Percentiles rank a stretch among this genome's conserved stretches.
These are phyloP conservation scores for Lactarius vividus DNA, from an alignment of 768 basidiomycete genomes.

Conservation along the genomic window DNA sequence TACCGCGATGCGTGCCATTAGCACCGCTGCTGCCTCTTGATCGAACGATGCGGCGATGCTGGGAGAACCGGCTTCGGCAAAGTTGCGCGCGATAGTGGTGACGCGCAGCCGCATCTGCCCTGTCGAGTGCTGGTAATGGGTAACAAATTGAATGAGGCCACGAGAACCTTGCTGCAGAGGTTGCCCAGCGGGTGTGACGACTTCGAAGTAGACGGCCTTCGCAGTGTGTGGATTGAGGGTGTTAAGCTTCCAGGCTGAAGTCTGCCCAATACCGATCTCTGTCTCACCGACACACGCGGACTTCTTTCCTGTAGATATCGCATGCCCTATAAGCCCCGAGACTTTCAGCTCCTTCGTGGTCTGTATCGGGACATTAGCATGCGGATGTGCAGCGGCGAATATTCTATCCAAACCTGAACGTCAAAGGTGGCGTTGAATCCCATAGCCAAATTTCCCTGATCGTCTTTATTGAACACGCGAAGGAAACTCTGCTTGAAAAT, in stretches of 20 bases:
- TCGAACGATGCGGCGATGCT: constrained; percentile 93
- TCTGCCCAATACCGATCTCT: constrained; percentile 98
- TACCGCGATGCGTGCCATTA: constrained; percentile 98
- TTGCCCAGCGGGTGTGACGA: constrained; percentile 95
- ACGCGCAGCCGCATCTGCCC: constrained; percentile 95
- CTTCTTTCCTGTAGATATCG: constrained; percentile 96
- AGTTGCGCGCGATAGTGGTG: constrained; percentile 97
- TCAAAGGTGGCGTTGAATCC: constrained; percentile 99
- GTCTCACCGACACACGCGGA: constrained; percentile 97
- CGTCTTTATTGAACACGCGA: constrained; percentile 88
- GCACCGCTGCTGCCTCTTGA: constrained; percentile 94
- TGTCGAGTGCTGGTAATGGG: constrained; percentile 96
- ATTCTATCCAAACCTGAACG: constrained; percentile 64
- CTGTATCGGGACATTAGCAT: constrained; percentile 39
- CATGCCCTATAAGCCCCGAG: constrained; percentile 96
- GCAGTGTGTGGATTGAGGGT: constrained; percentile 84
- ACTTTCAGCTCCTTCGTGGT: constrained; percentile 99
- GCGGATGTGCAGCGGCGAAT: background rate
- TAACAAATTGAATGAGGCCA: constrained; percentile 96
- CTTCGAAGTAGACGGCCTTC: constrained; percentile 94
- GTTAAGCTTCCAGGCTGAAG: constrained; percentile 98
- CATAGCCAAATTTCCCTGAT: constrained; percentile 90
- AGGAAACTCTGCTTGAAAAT: constrained; percentile 99
- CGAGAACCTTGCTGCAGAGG: constrained; percentile 85
- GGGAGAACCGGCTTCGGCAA: constrained; percentile 95